Evolutionary conservation across 441 rosid species (phyloP).

Genomic region (Populus hybrid): DNA sequence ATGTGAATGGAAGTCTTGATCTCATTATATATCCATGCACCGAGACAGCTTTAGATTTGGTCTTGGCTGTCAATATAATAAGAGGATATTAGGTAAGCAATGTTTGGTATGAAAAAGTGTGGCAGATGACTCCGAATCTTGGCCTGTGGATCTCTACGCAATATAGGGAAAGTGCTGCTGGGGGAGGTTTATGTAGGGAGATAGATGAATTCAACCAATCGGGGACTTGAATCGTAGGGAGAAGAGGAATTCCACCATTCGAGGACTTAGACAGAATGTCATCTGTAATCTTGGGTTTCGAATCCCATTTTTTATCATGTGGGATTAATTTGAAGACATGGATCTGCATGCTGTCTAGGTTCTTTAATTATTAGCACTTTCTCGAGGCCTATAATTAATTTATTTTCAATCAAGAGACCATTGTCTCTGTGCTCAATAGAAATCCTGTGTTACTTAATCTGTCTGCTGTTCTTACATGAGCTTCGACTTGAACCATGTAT

Average conservation of each 20-base stretch:
- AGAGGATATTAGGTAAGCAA: not conserved
- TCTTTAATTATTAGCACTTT: not conserved
- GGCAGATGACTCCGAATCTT: slow-evolving; percentile 7
- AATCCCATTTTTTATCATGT: not conserved
- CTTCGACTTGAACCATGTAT: no score
- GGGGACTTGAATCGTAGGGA: not conserved
- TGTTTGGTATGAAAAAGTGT: not conserved
- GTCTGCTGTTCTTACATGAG: no score
- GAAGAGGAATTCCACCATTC: no score
- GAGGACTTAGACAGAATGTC: not conserved
- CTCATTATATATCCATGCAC: not conserved
- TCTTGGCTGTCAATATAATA: not conserved
- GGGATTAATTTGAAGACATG: not conserved
- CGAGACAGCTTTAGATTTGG: not conserved
- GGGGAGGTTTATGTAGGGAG: slow-evolving; percentile 16
- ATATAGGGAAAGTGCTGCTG: not conserved
- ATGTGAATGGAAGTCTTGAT: not conserved
- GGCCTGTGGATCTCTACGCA: not conserved
- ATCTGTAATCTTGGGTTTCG: not conserved
- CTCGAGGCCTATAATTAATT: not conserved
- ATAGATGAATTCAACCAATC: not conserved
- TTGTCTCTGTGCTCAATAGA: not conserved
- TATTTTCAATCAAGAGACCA: not conserved
- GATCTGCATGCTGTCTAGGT: not conserved
- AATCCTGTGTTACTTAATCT: no score